These are phyloP conservation scores for Saccharomycopsis fibuligera DNA, from an alignment of 805 yeast genomes.

Conservation along the genomic window DNA sequence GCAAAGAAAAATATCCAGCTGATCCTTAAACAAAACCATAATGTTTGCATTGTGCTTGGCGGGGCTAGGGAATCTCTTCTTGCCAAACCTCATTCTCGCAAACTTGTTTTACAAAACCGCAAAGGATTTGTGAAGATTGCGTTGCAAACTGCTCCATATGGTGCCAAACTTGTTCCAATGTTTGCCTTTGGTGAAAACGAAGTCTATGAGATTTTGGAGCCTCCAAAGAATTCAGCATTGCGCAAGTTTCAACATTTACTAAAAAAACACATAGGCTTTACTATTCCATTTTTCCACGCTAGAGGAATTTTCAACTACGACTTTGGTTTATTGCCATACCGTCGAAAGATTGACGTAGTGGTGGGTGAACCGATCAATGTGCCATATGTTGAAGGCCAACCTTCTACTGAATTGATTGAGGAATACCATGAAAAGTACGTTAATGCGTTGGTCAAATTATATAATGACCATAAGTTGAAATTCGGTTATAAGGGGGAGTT, in stretches of 20 bases:
- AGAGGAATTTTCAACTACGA: slow-evolving; percentile 90
- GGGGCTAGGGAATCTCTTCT: slow-evolving; percentile 90
- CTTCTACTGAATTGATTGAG: slow-evolving; percentile 46
- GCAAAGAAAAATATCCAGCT: slow-evolving; percentile 64
- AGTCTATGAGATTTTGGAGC: slow-evolving; percentile 44
- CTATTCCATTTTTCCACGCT: slow-evolving; percentile 87
- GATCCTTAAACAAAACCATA: slow-evolving; percentile 56
- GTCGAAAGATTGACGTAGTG: slow-evolving; percentile 74
- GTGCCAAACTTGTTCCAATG: slow-evolving; percentile 76
- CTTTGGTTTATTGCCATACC: slow-evolving; percentile 82
- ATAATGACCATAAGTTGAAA: slow-evolving; percentile 55
- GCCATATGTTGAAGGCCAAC: slow-evolving; percentile 39
- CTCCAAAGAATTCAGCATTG: slow-evolving; percentile 38
- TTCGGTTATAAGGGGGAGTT: slow-evolving; percentile 27
- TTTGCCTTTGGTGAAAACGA: slow-evolving; percentile 88
- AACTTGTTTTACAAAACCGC: slow-evolving; percentile 67
- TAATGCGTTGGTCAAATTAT: slow-evolving; percentile 54
- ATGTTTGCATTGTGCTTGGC: slow-evolving; percentile 88
- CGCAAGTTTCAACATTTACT: slow-evolving; percentile 63
- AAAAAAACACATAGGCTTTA: slow-evolving; percentile 69
- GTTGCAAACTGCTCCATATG: slow-evolving; percentile 66
- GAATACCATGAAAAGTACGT: slow-evolving; percentile 69
- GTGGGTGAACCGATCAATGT: slow-evolving; percentile 62
- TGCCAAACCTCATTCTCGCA: slow-evolving; percentile 51
- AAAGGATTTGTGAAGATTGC: slow-evolving; percentile 90